Base-by-base conservation (phyloP, 495 filamentous ascomycete genomes). In the Immersiella caudata region DNA sequence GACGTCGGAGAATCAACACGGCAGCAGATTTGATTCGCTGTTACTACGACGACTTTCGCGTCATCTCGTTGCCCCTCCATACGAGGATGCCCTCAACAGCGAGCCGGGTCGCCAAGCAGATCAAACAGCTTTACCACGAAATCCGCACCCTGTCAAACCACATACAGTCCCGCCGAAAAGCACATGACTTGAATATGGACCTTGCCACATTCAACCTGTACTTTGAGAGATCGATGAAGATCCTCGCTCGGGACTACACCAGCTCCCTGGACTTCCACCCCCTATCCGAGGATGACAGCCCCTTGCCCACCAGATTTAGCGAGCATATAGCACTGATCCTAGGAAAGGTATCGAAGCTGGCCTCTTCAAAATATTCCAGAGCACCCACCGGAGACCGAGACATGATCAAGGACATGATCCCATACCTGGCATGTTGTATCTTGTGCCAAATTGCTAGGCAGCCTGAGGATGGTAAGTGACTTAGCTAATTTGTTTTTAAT, bases 21-120 rank as follows among this genome's bases (percentile, higher is more conserved):
- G 71, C 76, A 3, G 50, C 71, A 33, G 71, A 82, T 25, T 65
- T 82, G 1, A 67, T 82, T n/a, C 61, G 49, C 0, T 78, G 70
- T 51, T 80, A 82, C 63, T 80, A 79, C 59, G 61, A 70, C 61
- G 59, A 25, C 14, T 73, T 70, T 65, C 68, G 70, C 12, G 70
- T 73, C 67, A 66, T 73, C 26, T 60, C 67, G 0, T 60, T 73
- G 12, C 68, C 70, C 6, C 65, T 68, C 26, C 64, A 72, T 29
- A 61, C 62, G 1, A 46, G 25, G 29, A 20, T 60, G 25, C 70
- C 70, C 14, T 52, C 50, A 1, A 73, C 65, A 49, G 36, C 68
- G 0, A 61, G 60, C 7, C 33, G 57, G 14, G 66, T 69, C 5
- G 62, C 67, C 9, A 27, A 14, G 12, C 70, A 73, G 65, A 73